Base-by-base conservation (phyloP, 306 rosid genomes). In the Albizia julibrissin region DNA sequence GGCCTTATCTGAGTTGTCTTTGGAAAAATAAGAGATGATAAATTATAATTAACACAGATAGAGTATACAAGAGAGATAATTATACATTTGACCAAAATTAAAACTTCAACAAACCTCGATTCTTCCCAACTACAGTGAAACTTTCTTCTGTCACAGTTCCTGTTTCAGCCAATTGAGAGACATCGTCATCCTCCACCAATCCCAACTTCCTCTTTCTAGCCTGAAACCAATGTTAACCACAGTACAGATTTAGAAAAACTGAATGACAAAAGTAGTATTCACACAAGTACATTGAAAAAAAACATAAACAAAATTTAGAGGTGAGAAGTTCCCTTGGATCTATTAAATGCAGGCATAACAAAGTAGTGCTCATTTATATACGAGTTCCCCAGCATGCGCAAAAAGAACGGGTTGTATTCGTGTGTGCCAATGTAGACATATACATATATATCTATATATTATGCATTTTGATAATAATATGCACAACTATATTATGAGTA, bases 151-250 rank as follows among this genome's bases (percentile, higher is more conserved):
- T 64, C 3, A 0, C 16, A 31, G 85, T 72, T 69, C 29, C 62
- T 13, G 56, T 59, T 75, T 78, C 87, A 34, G 85, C 82, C 77
- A 73, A 19, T 3, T 75, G 81, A 49, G 89, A 74, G 46, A 19
- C 19, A 69, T 86, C 86, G n/a, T 87, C 92, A 8, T 90, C 97
- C 64, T 86, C 97, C 42, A 80, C 56, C 84, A 92, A 86, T 8
- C 99, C 99, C 85, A 89, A 80, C 84, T 94, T 96, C 85, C 98
- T 92, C 85, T 94, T 96, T 64, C 89, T 90, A 59, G 97, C 95
- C 99, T 96, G 91, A 64, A 89, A 56, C 77, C 77, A 52, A 18
- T 3, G 29, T 68, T 26, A 64, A 14, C 14, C 79, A 43, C 22
- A 1, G 43, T 21, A 21, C 83, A 47, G 21, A 75, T 33, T 43